Base-by-base conservation (phyloP, 2,329 filamentous ascomycete genomes). In the Huntiella omanensis region DNA sequence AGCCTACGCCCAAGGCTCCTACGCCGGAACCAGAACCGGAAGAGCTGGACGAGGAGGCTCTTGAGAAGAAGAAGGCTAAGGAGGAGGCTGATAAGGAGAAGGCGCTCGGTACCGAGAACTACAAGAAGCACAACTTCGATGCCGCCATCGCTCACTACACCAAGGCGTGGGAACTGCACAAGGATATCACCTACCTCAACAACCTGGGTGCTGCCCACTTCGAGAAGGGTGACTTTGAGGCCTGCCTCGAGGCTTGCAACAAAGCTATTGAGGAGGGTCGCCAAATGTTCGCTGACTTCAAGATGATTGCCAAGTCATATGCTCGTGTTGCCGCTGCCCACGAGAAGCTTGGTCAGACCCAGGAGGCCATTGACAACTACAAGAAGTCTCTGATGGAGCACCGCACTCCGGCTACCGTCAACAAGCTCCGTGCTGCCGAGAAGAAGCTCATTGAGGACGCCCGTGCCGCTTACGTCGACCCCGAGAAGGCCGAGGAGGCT, bases 101-200 rank as follows among this genome's bases (percentile, higher is more conserved):
- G 75, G 83, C 80, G 28, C 69, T 92, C 48, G 91, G 91, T 49
- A 98, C 88, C 11, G 85, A 91, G 55, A 80, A 80, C 62, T 98
- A 98, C 73, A 98, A 98, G 79, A 96, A 96, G 75, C 80, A 85
- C 55, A 79, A 95, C 59, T 95, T 98, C 54, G 91, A 96, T 56
- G 77, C 82, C 58, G 91, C 91, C 43, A 95, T 98, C 56, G 76
- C 79, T 59, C 85, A 98, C 67, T 98, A 98, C 70, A 74, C 63
- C 60, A 92, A 93, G 62, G 91, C 91, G 0, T 98, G 91, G 91
- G 87, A 94, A 50, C 64, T 83, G 35, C 71, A 84, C 74, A 91
- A 95, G 70, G 91, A 98, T 57, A 93, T 98, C 57, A 91, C 88
- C 12, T 98, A 98, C 65, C 72, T 96, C 50, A 98, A 92, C 68